These are phyloP conservation scores for Pseudomonodictys pantanalensis DNA, from an alignment of 495 filamentous ascomycete species.

Conservation along the genomic window DNA sequence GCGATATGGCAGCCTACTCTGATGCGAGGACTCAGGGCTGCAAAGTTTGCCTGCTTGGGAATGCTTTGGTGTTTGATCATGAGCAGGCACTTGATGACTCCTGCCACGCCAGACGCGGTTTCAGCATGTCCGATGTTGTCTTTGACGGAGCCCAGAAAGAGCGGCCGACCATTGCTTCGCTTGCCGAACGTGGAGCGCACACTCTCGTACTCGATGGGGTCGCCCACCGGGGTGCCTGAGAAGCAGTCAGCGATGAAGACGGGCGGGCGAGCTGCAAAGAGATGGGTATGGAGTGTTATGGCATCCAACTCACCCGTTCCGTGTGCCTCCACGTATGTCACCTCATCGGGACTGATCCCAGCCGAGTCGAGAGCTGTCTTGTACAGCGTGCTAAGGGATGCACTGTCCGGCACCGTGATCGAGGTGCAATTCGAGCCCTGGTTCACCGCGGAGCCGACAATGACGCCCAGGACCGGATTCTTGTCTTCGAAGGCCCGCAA, in stretches of 20 bases:
- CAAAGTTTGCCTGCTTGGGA: not conserved
- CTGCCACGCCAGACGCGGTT: constrained; percentile 47
- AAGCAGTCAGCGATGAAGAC: too few species aligned
- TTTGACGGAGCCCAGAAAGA: constrained; percentile 44
- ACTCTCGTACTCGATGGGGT: not conserved
- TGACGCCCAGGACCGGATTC: not conserved
- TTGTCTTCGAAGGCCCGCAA: not conserved
- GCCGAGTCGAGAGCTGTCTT: not conserved
- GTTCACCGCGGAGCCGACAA: too few species aligned
- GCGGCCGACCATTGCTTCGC: not conserved
- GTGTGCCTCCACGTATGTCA: not conserved
- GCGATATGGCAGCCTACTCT: not conserved
- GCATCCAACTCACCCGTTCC: not conserved
- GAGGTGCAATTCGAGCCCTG: not conserved
- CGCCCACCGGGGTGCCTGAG: not conserved
- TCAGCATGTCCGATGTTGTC: constrained; percentile 53
- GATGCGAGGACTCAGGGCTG: not conserved
- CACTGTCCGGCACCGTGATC: not conserved
- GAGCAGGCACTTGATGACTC: constrained; percentile 48
- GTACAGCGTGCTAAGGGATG: not conserved
- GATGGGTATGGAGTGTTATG: not conserved
- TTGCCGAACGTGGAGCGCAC: not conserved
- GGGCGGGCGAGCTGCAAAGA: too few species aligned
- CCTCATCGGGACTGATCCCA: not conserved
- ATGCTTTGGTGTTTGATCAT: constrained; percentile 44